Conservation (phyloP, 176 grass and related monocot genomes). For the Dactylis glomerata region DNA sequence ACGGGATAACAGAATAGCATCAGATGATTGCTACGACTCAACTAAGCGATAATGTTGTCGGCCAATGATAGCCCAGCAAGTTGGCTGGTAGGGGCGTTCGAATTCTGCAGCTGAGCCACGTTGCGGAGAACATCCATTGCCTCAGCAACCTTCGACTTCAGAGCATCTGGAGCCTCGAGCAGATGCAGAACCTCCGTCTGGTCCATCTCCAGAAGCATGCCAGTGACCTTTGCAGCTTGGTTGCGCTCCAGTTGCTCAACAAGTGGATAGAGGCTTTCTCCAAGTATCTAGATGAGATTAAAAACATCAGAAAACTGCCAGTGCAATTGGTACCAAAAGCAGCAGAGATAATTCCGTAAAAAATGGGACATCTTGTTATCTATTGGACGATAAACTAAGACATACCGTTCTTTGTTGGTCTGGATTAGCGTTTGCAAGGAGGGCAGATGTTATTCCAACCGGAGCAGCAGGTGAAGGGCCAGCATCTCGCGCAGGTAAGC, state of each 20-base stretch:
- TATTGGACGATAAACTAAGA: background rate
- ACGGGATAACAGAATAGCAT: background rate
- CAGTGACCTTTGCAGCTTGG: conserved; percentile 77
- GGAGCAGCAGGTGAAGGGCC: conserved; percentile 58
- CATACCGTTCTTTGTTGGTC: conserved; percentile 93
- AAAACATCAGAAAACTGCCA: background rate
- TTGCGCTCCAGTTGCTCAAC: conserved; percentile 81
- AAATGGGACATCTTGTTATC: background rate
- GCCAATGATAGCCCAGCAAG: conserved; percentile 57
- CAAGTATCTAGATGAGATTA: conserved; percentile 59
- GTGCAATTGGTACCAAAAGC: background rate
- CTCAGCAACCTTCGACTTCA: conserved; percentile 85
- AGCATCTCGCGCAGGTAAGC: conserved; percentile 56
- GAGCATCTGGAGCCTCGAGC: conserved; percentile 79
- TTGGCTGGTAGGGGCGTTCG: conserved; percentile 52
- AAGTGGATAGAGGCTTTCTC: conserved; percentile 84
- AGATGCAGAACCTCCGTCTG: conserved; percentile 91
- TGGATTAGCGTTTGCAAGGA: conserved; percentile 89
- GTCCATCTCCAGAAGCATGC: conserved; percentile 98
- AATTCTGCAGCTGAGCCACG: conserved; percentile 63
- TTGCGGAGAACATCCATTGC: conserved; percentile 92
- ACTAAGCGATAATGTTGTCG: conserved; percentile 54
- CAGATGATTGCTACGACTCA: conserved; percentile 23
- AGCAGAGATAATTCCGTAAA: background rate
- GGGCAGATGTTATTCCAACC: conserved; percentile 80